Percentiles rank a stretch among this genome's conserved stretches.
Conservation (phyloP, 371 early-diverging fungal genomes). For the Capniomyces stellatus region DNA sequence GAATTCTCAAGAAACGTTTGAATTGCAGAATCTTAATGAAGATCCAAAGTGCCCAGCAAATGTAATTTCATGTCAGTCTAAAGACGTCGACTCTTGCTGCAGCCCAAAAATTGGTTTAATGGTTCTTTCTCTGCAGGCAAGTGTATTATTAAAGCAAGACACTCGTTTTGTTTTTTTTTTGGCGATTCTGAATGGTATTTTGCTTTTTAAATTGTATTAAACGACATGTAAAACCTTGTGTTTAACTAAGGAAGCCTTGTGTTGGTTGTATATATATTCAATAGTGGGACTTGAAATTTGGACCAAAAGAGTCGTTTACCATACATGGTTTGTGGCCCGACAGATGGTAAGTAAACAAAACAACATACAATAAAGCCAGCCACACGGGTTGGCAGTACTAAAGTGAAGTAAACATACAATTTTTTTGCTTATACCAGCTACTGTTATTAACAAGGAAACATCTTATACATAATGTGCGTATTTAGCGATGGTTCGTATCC, state of each 20-base stretch:
- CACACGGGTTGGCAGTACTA: no score
- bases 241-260: no score
- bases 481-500: constrained; percentile 32
- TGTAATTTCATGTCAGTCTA: constrained; percentile 25
- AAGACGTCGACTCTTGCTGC: constrained; percentile 36
- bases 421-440: no score
- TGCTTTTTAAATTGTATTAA: no score
- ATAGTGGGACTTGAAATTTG: constrained; percentile 30
- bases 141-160: background rate
- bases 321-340: constrained; percentile 71
- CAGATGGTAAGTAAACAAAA: constrained; percentile 9
- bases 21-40: no score
- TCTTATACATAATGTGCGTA: background rate
- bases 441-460: no score
- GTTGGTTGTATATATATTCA: no score
- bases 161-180: background rate
- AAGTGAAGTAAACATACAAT: no score
- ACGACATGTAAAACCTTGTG: no score
- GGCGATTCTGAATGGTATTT: no score
- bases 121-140: constrained; percentile 27
- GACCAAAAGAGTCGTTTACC: constrained; percentile 35
- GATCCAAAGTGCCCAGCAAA: constrained; percentile 26
- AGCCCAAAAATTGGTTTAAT: constrained; percentile 45
- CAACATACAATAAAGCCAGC: no score
- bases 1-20: no score